Conservation (phyloP, 768 basidiomycete genomes). For the Leucocoprinus sp. region DNA sequence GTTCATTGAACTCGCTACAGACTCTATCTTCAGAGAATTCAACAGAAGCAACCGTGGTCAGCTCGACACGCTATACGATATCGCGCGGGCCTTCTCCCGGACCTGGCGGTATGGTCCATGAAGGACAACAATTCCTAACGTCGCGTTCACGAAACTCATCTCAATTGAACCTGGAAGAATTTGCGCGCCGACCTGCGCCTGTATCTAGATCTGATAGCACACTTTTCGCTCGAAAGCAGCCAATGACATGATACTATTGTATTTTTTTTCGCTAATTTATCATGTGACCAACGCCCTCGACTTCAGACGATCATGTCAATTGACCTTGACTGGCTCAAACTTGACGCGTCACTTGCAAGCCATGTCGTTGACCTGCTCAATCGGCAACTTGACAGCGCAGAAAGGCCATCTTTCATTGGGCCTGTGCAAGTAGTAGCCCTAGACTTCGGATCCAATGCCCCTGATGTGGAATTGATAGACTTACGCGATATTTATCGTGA, state of each 20-base stretch:
- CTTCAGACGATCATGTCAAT: constrained; percentile 62
- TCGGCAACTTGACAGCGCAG: constrained; percentile 57
- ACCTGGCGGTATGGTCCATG: constrained; percentile 30
- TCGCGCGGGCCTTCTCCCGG: constrained; percentile 44
- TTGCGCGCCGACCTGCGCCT: constrained; percentile 34
- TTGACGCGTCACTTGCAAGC: constrained; percentile 64
- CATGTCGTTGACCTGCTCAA: constrained; percentile 73
- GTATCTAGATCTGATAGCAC: not conserved
- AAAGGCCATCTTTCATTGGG: constrained; percentile 91
- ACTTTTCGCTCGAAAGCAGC: not conserved
- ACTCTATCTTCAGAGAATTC: constrained; percentile 20
- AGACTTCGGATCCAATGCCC: constrained; percentile 77
- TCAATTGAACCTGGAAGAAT: constrained; percentile 50
- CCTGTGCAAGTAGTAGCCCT: constrained; percentile 81
- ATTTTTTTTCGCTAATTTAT: not conserved
- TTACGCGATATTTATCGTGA: constrained; percentile 90
- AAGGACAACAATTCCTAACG: constrained; percentile 31
- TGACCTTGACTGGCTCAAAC: constrained; percentile 87
- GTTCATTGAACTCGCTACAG: too few relatives aligned
- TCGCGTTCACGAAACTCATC: constrained; percentile 63
- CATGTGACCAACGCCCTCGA: not conserved
- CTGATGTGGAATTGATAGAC: constrained; percentile 87
- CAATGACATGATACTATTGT: not conserved
- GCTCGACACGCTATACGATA: constrained; percentile 29
- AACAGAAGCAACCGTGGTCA: constrained; percentile 19